Conservation (phyloP, 495 filamentous ascomycete species). For the Daldinia grandis region DNA sequence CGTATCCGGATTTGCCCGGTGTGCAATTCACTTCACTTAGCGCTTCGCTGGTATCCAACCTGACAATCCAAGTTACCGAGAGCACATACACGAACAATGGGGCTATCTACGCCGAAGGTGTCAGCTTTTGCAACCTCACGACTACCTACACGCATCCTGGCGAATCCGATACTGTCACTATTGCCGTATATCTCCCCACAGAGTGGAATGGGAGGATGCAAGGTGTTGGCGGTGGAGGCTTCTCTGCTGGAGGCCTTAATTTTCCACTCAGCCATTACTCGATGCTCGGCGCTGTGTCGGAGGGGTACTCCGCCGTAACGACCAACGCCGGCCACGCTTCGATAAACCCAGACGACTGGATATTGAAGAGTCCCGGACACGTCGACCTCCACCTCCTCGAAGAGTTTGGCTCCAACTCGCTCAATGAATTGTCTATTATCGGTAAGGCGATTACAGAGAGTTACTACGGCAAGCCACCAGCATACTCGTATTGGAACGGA, state of each 20-base stretch:
- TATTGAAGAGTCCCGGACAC: constrained; percentile 50
- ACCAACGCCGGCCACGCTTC: constrained; percentile 53
- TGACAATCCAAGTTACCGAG: constrained; percentile 16
- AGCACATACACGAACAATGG: constrained; percentile 24
- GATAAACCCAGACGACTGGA: constrained; percentile 48
- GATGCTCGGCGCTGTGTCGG: constrained; percentile 45
- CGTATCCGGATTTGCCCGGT: constrained; percentile 23
- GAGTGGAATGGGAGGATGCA: constrained; percentile 57
- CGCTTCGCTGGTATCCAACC: constrained; percentile 16
- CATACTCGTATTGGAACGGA: constrained; percentile 55
- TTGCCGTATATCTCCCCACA: constrained; percentile 50
- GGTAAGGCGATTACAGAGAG: constrained; percentile 43
- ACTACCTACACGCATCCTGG: constrained; percentile 56
- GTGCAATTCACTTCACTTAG: constrained; percentile 25
- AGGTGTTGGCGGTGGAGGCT: constrained; percentile 59
- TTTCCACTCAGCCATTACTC: constrained; percentile 22
- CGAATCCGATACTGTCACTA: constrained; percentile 47
- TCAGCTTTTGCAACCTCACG: constrained; percentile 55
- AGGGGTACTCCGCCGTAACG: constrained; percentile 52
- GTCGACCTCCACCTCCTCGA: constrained; percentile 45
- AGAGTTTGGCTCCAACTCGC: constrained; percentile 49
- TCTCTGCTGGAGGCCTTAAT: constrained; percentile 37
- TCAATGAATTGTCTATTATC: constrained; percentile 45
- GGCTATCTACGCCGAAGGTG: constrained; percentile 26
- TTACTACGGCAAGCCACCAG: constrained; percentile 48